A percentile compares a stretch with the other conserved stretches of the same genome.
phyloP scores from a whole-genome alignment of 2,329 filamentous ascomycete genomes.

The Cladobotryum mycophilum region DNA sequence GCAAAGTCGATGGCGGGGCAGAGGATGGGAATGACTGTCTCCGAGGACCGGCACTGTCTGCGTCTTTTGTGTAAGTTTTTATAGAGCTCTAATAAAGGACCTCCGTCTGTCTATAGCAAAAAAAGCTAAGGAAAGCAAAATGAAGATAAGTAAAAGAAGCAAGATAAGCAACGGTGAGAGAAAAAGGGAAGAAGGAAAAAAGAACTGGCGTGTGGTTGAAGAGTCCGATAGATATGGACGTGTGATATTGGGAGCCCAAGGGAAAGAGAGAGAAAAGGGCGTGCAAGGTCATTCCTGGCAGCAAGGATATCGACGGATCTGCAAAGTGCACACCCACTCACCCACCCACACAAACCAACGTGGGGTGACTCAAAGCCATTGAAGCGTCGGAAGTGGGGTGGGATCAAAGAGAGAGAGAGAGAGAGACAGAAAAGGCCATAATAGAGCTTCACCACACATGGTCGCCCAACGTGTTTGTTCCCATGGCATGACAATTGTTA shows the following conservation, averaged over 20 bases:
- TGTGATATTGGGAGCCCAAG: too few relatives aligned
- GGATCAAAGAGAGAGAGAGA: too few relatives aligned
- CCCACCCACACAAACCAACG: too few relatives aligned
- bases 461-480: neutral
- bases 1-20: constrained; percentile 15
- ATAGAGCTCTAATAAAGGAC: neutral
- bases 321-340: too few relatives aligned
- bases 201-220: neutral
- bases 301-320: too few relatives aligned
- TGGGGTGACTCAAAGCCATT: too few relatives aligned
- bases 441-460: too few relatives aligned
- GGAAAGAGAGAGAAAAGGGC: too few relatives aligned
- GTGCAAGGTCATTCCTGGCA: too few relatives aligned
- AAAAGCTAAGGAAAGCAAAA: neutral
- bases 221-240: neutral
- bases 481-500: constrained; percentile 4
- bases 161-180: neutral
- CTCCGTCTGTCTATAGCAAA: neutral
- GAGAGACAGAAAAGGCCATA: too few relatives aligned
- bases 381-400: too few relatives aligned
- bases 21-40: constrained; percentile 5
- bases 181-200: neutral
- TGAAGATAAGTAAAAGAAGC: neutral
- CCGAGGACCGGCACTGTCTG: constrained; percentile 9
- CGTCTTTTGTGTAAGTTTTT: constrained; percentile 3